phyloP scores from a whole-genome alignment of 768 basidiomycete genomes.

The Sutorius australiensis region DNA sequence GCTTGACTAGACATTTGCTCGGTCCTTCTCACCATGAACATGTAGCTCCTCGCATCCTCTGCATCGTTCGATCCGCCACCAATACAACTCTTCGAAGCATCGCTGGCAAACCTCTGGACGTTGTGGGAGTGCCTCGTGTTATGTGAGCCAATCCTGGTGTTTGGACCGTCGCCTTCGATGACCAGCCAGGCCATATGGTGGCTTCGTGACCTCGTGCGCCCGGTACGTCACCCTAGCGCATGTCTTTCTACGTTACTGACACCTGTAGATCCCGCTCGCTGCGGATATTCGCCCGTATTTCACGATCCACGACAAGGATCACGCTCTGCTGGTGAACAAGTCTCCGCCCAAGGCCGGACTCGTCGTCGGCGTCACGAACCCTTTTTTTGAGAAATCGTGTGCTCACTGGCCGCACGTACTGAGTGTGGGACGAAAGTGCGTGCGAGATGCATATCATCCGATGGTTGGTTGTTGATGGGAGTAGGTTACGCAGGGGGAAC shows the following conservation, averaged over 20 bases:
- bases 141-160: conserved; percentile 86
- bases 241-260: not conserved
- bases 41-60: conserved; percentile 67
- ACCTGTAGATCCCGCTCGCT: conserved; percentile 70
- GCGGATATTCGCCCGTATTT: conserved; percentile 92
- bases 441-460: not conserved
- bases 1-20: no score
- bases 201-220: conserved; percentile 81
- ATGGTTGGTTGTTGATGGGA: not conserved
- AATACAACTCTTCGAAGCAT: conserved; percentile 58
- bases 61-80: conserved; percentile 57
- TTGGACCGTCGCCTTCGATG: conserved; percentile 70
- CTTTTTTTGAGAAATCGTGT: conserved; percentile 76
- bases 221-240: conserved; percentile 44
- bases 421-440: conserved; percentile 60
- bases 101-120: conserved; percentile 68
- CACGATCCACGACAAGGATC: conserved; percentile 93
- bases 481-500: conserved; percentile 5
- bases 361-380: conserved; percentile 84
- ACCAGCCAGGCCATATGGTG: conserved; percentile 92
- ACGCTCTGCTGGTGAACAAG: conserved; percentile 69
- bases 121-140: conserved; percentile 93
- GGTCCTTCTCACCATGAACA: not conserved
- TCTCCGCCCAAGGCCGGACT: conserved; percentile 75
- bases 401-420: conserved; percentile 84